phyloP scores from a whole-genome alignment of 2,329 filamentous ascomycete genomes.

The Alternaria sp. region DNA sequence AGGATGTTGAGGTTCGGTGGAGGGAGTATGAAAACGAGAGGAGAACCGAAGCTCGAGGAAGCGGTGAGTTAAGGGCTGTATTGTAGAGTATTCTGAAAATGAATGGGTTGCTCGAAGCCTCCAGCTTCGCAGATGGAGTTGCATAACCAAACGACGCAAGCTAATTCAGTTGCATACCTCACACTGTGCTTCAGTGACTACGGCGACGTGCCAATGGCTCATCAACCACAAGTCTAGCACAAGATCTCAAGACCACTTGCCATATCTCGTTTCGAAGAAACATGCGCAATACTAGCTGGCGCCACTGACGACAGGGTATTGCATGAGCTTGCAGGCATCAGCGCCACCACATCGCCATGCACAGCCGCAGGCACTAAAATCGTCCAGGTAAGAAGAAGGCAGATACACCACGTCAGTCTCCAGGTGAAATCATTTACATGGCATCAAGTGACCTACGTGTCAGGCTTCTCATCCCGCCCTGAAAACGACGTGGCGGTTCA shows the following conservation, averaged over 20 bases:
- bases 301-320: background rate
- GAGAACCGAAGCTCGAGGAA: background rate
- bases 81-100: constrained; percentile 17
- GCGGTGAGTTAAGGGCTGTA: constrained; percentile 27
- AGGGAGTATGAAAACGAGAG: constrained; percentile 28
- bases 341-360: constrained; percentile 1
- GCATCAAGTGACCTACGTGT: background rate
- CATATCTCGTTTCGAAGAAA: background rate
- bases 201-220: background rate
- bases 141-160: background rate
- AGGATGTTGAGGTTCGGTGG: constrained; percentile 44
- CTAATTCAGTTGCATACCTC: background rate
- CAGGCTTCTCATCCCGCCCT: background rate
- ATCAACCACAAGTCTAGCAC: background rate
- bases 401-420: background rate
- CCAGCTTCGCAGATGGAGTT: background rate
- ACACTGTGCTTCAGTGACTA: background rate
- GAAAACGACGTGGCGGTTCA: background rate
- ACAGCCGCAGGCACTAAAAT: background rate
- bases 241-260: background rate
- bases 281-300: background rate
- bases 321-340: background rate
- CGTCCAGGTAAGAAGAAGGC: background rate
- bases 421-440: background rate
- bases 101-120: background rate